Percentiles rank a stretch among this genome's conserved stretches.
phyloP scores from a whole-genome alignment of 176 grass and related monocot species.

The Thinopyrum elongatum region DNA sequence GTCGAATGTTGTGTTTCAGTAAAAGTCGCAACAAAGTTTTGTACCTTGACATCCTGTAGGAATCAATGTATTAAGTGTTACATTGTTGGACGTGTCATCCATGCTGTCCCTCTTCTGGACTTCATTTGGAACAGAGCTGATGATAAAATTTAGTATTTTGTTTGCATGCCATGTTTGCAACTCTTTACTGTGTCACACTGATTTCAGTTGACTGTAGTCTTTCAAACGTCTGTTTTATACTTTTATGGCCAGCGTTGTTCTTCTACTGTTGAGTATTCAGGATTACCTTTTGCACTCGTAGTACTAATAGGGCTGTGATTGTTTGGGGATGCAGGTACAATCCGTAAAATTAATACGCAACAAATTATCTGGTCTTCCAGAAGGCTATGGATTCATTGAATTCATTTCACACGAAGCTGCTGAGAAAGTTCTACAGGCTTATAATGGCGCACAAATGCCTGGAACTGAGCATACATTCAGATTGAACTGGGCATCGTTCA shows the following conservation, averaged over 20 bases:
- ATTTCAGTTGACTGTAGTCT: slow-evolving; percentile 2
- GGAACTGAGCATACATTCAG: slow-evolving; percentile 95
- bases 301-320: slow-evolving; percentile 30
- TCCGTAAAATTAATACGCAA: slow-evolving; percentile 96
- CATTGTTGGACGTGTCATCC: background rate
- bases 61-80: background rate
- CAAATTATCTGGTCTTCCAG: slow-evolving; percentile 83
- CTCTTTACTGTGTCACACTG: background rate
- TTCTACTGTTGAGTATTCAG: slow-evolving; percentile 7
- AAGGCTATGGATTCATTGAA: slow-evolving; percentile 98
- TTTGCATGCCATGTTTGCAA: background rate
- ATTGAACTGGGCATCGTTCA: slow-evolving; percentile 99
- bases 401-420: slow-evolving; percentile 92
- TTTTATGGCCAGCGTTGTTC: background rate
- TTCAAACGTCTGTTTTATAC: background rate
- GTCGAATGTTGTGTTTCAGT: background rate
- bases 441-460: slow-evolving; percentile 94
- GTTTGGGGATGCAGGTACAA: slow-evolving; percentile 54
- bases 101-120: background rate
- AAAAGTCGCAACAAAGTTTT: background rate
- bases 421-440: slow-evolving; percentile 78
- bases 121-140: slow-evolving; percentile 1
- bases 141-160: background rate
- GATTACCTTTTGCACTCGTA: background rate
- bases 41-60: slow-evolving; percentile 2